These are phyloP conservation scores for Saccharomycopsis javanensis DNA, from an alignment of 805 yeast genomes.

Conservation along the genomic window DNA sequence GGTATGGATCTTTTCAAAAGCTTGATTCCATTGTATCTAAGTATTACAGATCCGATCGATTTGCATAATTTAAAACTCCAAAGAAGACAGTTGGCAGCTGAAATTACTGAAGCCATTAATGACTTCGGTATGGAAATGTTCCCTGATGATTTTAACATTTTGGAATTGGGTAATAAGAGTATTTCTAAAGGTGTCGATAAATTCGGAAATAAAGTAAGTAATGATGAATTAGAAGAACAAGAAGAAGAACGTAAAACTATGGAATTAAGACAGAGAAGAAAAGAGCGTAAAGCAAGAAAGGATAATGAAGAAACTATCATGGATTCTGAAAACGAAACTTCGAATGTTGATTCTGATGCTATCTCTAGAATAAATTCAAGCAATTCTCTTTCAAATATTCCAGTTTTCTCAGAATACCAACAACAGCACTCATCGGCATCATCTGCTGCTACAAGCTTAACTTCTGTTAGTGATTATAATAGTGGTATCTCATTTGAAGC, in stretches of 20 bases:
- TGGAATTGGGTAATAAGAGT: slow-evolving; percentile 19
- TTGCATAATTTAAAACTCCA: slow-evolving; percentile 44
- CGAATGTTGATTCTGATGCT: slow-evolving; percentile 42
- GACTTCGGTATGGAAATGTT: slow-evolving; percentile 76
- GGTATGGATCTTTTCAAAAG: slow-evolving; percentile 83
- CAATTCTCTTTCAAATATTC: slow-evolving; percentile 53
- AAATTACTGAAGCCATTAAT: slow-evolving; percentile 73
- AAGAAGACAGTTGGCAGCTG: slow-evolving; percentile 52
- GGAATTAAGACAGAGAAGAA: slow-evolving; percentile 19
- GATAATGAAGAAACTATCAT: slow-evolving; percentile 10
- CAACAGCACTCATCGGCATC: slow-evolving; percentile 6
- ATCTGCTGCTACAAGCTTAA: slow-evolving; percentile 6
- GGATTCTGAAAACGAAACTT: slow-evolving; percentile 20
- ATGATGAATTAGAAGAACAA: slow-evolving; percentile 17
- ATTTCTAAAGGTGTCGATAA: slow-evolving; percentile 11
- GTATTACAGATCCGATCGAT: slow-evolving; percentile 33
- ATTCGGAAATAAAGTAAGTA: slow-evolving; percentile 17
- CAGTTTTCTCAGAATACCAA: slow-evolving; percentile 35
- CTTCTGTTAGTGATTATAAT: not conserved
- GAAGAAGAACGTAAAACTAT: slow-evolving; percentile 18
- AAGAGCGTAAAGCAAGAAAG: slow-evolving; percentile 8
- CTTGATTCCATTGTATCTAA: slow-evolving; percentile 55
- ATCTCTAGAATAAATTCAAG: slow-evolving; percentile 53
- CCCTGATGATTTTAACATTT: slow-evolving; percentile 61
- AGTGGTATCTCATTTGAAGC: not conserved